These are phyloP conservation scores for Passiflora organensis DNA, from an alignment of 345 rosid genomes.

Conservation along the genomic window DNA sequence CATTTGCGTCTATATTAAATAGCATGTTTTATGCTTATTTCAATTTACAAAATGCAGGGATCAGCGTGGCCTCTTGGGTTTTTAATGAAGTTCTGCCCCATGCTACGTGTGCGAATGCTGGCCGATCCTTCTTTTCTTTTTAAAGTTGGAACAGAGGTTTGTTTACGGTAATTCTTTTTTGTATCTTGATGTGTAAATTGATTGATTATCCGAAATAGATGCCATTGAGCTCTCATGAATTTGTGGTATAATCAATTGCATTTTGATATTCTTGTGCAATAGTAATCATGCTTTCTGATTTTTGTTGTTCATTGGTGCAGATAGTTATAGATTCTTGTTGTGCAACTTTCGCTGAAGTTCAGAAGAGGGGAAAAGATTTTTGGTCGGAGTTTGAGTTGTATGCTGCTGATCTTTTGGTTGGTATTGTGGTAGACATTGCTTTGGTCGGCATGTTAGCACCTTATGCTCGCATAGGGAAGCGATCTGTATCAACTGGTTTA, in stretches of 20 bases:
- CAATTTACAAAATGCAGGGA: conserved; percentile 33
- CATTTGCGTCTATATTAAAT: neutral
- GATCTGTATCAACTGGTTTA: conserved; percentile 54
- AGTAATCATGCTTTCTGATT: neutral
- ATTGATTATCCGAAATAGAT: too few species aligned
- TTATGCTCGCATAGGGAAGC: conserved; percentile 73
- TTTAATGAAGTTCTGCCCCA: conserved; percentile 53
- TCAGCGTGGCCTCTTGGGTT: conserved; percentile 64
- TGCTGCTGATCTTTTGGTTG: conserved; percentile 85
- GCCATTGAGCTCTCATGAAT: too few species aligned
- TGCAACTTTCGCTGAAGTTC: conserved; percentile 90
- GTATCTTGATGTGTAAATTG: too few species aligned
- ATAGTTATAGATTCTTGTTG: conserved; percentile 87
- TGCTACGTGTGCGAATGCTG: conserved; percentile 85
- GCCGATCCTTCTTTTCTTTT: conserved; percentile 96
- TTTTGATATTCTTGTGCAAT: neutral
- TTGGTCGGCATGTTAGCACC: conserved; percentile 96
- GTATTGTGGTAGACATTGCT: conserved; percentile 76
- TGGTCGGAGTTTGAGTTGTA: conserved; percentile 95
- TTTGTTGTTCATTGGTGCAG: conserved; percentile 33
- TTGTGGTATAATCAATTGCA: neutral
- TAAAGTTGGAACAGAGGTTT: conserved; percentile 89
- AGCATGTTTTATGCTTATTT: neutral
- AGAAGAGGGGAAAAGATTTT: conserved; percentile 84
- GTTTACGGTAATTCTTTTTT: conserved; percentile 1